phyloP scores from a whole-genome alignment of 345 rosid genomes.

The Aurinia saxatilis region DNA sequence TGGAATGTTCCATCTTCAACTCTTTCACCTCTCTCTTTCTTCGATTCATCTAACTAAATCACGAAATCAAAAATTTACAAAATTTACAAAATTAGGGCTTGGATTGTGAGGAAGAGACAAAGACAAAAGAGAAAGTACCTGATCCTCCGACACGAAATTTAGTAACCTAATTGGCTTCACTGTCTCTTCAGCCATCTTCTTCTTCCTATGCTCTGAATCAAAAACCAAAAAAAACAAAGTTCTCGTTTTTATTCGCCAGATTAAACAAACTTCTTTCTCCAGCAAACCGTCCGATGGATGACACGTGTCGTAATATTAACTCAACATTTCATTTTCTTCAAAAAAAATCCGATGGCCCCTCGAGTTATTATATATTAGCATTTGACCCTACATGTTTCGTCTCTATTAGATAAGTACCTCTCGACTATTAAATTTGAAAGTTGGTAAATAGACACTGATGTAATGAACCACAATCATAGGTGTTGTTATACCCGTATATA shows the following conservation, averaged over 20 bases:
- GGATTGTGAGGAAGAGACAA: not conserved
- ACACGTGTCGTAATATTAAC: not conserved
- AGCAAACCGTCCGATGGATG: not conserved
- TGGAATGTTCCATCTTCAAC: constrained; percentile 94
- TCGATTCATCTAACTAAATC: constrained; percentile 69
- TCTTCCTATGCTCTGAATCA: constrained; percentile 3
- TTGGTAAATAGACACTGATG: not conserved
- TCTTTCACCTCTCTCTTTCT: constrained; percentile 81
- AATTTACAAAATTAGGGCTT: not conserved
- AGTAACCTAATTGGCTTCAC: constrained; percentile 57
- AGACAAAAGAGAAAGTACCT: constrained; percentile 33
- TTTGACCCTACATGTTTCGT: constrained; percentile 5
- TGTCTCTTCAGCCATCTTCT: constrained; percentile 63
- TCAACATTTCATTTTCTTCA: not conserved
- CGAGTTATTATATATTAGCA: not conserved
- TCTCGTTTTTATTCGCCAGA: not conserved
- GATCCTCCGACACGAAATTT: constrained; percentile 85
- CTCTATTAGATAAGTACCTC: not conserved
- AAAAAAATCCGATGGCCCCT: not conserved
- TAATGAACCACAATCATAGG: not conserved
- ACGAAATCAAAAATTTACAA: not conserved
- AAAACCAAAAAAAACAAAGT: not conserved
- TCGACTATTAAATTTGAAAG: not conserved
- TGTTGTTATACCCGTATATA: not conserved
- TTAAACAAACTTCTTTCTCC: not conserved